Evolutionary conservation across 2,329 filamentous ascomycete genomes (phyloP), one percentile per base, ranked within the genome.

Genomic region (Stagonosporopsis tanaceti): DNA sequence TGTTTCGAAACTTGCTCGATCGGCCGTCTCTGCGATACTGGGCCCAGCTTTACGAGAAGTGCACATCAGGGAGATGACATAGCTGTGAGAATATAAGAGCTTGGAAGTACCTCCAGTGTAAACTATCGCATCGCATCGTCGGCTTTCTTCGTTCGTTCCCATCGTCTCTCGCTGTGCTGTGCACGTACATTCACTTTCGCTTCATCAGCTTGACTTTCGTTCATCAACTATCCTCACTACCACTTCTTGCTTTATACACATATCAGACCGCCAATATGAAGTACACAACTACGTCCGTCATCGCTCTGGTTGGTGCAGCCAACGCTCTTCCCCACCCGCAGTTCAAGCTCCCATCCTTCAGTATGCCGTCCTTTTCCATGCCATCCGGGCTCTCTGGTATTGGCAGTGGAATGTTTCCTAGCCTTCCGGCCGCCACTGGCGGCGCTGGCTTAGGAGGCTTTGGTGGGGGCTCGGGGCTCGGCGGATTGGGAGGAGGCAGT

Each of bases 291-390:
- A 57, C 47, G 12, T 59, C 58, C 6, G 5, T 70, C 32, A 27
- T 71, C 17, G 60, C 59, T 34, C 55, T 72, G 11, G 65, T 62
- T 3, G 65, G 69, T 41, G 28, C 66, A 9, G 61, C 56, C 54
- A 64, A 61, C 24, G 71, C 70, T 24, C 34, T 63, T 20, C 69
- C 69, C 20, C 57, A 60, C 35, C 63, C 70, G 27, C 60, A 67
- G 28, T 61, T 68, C 47, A 47, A 37, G 34, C 17, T 65, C 15
- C 63, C 44, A 35, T 37, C 39, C 12, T 62, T 64, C 46, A 44
- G 57, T 30, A 27, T 64, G 15, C 60, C 66, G 5, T 61, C 62
- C 7, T 64, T 64, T 32, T 37, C 59, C 20, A 27, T 55, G 25
- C 61, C 64, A 4, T 57, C 53, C 7, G 54, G 57, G 27, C 50